Percentiles rank a stretch among this genome's conserved stretches.
These are phyloP conservation scores for Saccharomycopsis sp. DNA, from an alignment of 805 yeast species.

Conservation along the genomic window DNA sequence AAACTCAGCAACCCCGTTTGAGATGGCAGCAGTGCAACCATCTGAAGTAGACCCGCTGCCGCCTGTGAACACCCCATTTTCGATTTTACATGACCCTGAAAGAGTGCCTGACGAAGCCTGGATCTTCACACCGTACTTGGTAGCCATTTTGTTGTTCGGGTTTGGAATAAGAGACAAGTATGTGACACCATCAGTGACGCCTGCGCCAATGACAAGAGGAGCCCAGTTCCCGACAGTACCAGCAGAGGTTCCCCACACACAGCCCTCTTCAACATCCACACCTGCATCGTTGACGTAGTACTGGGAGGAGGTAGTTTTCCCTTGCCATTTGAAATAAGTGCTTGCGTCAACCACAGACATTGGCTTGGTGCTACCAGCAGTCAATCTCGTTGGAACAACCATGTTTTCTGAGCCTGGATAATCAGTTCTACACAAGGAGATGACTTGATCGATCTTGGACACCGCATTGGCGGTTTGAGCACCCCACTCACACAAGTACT, in stretches of 20 bases:
- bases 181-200: conserved; percentile 62
- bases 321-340: conserved; percentile 73
- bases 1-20: conserved; percentile 51
- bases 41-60: conserved; percentile 50
- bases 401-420: conserved; percentile 99
- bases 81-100: conserved; percentile 82
- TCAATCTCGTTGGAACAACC: conserved; percentile 84
- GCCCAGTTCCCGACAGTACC: conserved; percentile 96
- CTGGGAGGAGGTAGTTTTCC: conserved; percentile 81
- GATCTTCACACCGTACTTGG: conserved; percentile 70
- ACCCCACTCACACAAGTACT: conserved; percentile 86
- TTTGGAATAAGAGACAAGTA: conserved; percentile 90
- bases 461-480: conserved; percentile 56
- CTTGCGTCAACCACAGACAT: conserved; percentile 75
- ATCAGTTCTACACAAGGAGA: conserved; percentile 95
- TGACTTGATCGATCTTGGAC: conserved; percentile 51
- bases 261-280: conserved; percentile 80
- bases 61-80: conserved; percentile 69
- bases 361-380: conserved; percentile 53
- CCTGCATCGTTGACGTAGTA: conserved; percentile 97
- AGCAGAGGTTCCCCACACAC: conserved; percentile 82
- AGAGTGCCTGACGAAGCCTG: conserved; percentile 62
- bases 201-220: conserved; percentile 91
- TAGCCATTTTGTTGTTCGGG: conserved; percentile 71
- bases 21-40: conserved; percentile 72